Evolutionary conservation across 176 grass and related monocot genomes (phyloP).

Genomic region (Zea mays): DNA sequence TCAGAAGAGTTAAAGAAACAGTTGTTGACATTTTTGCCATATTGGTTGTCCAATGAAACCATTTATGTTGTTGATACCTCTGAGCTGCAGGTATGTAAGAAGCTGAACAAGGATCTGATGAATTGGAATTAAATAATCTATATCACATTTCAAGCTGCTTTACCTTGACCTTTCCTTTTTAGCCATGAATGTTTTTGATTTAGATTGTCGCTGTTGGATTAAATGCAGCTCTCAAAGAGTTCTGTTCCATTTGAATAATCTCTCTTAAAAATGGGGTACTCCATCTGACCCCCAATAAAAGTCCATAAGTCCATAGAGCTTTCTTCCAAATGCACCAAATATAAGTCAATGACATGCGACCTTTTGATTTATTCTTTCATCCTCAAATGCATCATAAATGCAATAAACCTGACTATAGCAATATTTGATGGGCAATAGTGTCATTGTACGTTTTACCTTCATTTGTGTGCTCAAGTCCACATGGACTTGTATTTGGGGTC

Average conservation of each 20-base stretch:
- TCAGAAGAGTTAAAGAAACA: slow-evolving; percentile 54
- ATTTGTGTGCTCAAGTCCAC: not conserved
- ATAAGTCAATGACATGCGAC: not conserved
- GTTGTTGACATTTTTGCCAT: slow-evolving; percentile 48
- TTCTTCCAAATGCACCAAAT: not conserved
- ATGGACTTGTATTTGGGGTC: not conserved
- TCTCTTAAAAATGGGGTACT: slow-evolving; percentile 12
- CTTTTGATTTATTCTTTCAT: not conserved
- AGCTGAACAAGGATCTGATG: slow-evolving; percentile 7
- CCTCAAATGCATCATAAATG: not conserved
- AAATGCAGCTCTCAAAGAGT: not conserved
- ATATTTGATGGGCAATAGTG: not conserved
- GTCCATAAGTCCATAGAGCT: not conserved
- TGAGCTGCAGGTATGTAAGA: slow-evolving; percentile 32
- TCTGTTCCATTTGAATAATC: slow-evolving; percentile 13
- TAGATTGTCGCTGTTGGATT: slow-evolving; percentile 1
- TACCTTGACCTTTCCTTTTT: not conserved
- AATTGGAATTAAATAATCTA: not conserved
- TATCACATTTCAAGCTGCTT: not conserved
- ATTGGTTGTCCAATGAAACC: slow-evolving; percentile 59
- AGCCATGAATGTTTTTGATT: not conserved
- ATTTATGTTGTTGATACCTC: slow-evolving; percentile 59
- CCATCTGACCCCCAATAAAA: not conserved
- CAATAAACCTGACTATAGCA: not conserved
- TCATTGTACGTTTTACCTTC: not conserved